Percentiles rank a stretch among this genome's conserved stretches.
Conservation (phyloP, 2,329 filamentous ascomycete genomes). For the Bretziella fagacearum region DNA sequence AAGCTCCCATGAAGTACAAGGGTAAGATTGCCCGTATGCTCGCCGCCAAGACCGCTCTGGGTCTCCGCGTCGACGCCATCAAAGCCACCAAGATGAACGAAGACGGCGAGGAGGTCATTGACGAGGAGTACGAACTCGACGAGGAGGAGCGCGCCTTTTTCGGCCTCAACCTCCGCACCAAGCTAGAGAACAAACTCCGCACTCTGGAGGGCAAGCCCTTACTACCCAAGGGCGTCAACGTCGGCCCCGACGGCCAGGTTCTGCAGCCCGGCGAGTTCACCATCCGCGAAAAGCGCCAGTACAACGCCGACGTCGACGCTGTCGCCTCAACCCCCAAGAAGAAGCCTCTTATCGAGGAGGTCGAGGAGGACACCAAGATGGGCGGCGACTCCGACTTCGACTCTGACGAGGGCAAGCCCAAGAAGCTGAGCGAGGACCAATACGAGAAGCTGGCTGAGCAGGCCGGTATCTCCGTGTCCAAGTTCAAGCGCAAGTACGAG, state of each 20-base stretch:
- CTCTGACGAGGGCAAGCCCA: constrained; percentile 20
- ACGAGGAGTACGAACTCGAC: constrained; percentile 50
- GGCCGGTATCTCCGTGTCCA: constrained; percentile 53
- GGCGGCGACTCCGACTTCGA: constrained; percentile 24
- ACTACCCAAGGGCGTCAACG: constrained; percentile 55
- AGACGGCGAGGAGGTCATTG: constrained; percentile 41
- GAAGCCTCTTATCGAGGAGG: constrained; percentile 32
- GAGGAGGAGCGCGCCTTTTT: constrained; percentile 80
- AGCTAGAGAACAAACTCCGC: constrained; percentile 60
- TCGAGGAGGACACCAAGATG: constrained; percentile 23
- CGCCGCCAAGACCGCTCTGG: constrained; percentile 81
- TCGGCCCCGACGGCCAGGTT: constrained; percentile 54
- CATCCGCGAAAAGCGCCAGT: constrained; percentile 81
- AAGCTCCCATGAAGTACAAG: constrained; percentile 97
- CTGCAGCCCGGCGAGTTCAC: constrained; percentile 62
- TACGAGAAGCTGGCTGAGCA: constrained; percentile 42
- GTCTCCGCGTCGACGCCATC: constrained; percentile 72
- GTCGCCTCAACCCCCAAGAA: constrained; percentile 32
- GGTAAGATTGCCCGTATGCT: constrained; percentile 97
- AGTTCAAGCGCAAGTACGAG: constrained; percentile 65
- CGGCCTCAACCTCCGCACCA: constrained; percentile 53
- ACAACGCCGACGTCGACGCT: constrained; percentile 88
- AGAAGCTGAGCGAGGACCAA: constrained; percentile 20
- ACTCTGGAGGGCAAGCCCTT: constrained; percentile 81
- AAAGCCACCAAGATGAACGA: constrained; percentile 53